phyloP scores from a whole-genome alignment of 2,329 filamentous ascomycete species.

The Talaromyces sp. region DNA sequence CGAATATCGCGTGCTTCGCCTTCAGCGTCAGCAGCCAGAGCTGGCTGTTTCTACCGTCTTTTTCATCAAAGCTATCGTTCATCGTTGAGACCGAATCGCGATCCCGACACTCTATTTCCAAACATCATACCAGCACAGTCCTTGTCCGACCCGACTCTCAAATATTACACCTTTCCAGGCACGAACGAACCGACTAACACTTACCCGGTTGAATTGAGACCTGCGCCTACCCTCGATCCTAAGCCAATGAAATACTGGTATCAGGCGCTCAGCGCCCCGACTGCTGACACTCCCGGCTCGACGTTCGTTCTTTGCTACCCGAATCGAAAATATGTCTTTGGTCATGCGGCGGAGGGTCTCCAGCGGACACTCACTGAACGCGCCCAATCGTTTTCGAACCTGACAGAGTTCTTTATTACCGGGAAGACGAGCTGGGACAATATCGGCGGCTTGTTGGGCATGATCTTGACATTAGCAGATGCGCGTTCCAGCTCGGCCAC shows the following conservation, averaged over 20 bases:
- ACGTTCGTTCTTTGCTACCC: slow-evolving; percentile 74
- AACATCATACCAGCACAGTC: not conserved
- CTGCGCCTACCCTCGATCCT: slow-evolving; percentile 3
- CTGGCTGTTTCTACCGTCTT: not conserved
- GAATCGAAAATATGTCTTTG: slow-evolving; percentile 77
- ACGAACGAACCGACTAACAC: not conserved
- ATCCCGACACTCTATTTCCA: not conserved
- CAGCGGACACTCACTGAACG: slow-evolving; percentile 71
- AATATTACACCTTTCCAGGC: not conserved
- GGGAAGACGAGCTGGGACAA: slow-evolving; percentile 70
- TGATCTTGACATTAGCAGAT: slow-evolving; percentile 79
- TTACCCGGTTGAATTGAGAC: not conserved
- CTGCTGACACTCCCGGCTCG: slow-evolving; percentile 80
- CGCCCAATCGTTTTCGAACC: slow-evolving; percentile 57
- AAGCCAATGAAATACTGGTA: slow-evolving; percentile 64
- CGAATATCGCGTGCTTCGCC: slow-evolving; percentile 1
- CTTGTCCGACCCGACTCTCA: not conserved
- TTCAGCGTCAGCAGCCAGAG: not conserved
- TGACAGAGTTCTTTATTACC: slow-evolving; percentile 75
- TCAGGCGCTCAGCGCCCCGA: slow-evolving; percentile 74
- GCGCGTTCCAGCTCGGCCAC: slow-evolving; percentile 44
- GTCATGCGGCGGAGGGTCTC: slow-evolving; percentile 73
- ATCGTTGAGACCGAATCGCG: not conserved
- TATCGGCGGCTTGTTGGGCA: slow-evolving; percentile 75
- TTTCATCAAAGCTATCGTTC: not conserved